Conservation (phyloP, 352 stramenopile genomes). For the Hyaloperonospora arabidopsidis region DNA sequence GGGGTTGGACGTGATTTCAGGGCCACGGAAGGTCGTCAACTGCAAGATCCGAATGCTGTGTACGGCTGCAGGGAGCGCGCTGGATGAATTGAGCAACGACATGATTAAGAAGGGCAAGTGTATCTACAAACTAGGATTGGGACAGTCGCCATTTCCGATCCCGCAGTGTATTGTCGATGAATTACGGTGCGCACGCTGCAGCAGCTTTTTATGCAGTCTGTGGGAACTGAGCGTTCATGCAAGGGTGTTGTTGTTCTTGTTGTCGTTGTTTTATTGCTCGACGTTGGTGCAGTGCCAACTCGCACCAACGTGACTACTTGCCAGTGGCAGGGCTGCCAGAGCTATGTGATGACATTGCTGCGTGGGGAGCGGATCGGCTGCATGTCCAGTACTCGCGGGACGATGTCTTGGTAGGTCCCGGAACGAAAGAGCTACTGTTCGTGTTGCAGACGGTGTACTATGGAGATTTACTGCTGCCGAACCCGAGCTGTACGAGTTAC, state of each 20-base stretch:
- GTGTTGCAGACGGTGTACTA: conserved; percentile 87
- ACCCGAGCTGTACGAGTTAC: conserved; percentile 83
- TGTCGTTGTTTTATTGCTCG: background rate
- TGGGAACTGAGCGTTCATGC: no score
- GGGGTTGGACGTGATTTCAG: conserved; percentile 17
- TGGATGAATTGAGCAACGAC: conserved; percentile 83
- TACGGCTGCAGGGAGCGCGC: conserved; percentile 60
- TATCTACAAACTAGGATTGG: conserved; percentile 82
- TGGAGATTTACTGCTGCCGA: conserved; percentile 74
- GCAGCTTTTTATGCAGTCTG: no score
- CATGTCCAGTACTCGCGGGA: conserved; percentile 60
- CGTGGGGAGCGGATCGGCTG: conserved; percentile 50
- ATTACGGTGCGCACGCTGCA: conserved; percentile 59
- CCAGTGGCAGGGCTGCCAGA: conserved; percentile 66
- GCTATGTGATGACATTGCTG: conserved; percentile 71
- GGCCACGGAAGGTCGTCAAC: conserved; percentile 76
- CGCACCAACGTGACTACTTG: conserved; percentile 78
- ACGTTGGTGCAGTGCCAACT: conserved; percentile 43
- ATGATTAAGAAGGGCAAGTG: conserved; percentile 71
- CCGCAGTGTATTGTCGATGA: conserved; percentile 84
- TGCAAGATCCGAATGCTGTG: conserved; percentile 84
- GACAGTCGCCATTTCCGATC: conserved; percentile 82
- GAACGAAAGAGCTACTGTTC: conserved; percentile 85
- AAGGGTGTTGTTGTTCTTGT: background rate
- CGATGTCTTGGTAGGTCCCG: conserved; percentile 79